These are phyloP conservation scores for Conidiobolus incongruus DNA, from an alignment of 371 early-diverging fungal species.

Conservation along the genomic window DNA sequence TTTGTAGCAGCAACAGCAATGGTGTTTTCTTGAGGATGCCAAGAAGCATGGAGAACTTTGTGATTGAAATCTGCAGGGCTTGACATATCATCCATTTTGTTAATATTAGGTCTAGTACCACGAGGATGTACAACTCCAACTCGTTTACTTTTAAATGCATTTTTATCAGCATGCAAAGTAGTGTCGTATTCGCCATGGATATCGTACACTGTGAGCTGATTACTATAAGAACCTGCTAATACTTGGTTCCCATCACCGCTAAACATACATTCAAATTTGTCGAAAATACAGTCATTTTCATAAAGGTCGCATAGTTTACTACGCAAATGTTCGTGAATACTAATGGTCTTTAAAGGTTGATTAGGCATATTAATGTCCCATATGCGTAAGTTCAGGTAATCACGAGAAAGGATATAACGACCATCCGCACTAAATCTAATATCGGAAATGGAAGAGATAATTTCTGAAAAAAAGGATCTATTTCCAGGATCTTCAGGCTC, in stretches of 20 bases:
- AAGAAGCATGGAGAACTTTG: slow-evolving; percentile 92
- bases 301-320: slow-evolving; percentile 90
- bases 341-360: slow-evolving; percentile 80
- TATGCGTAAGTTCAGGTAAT: slow-evolving; percentile 86
- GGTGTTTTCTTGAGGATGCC: slow-evolving; percentile 93
- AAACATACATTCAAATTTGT: slow-evolving; percentile 95
- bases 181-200: slow-evolving; percentile 31
- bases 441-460: slow-evolving; percentile 92
- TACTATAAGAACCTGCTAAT: slow-evolving; percentile 93
- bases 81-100: slow-evolving; percentile 61
- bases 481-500: slow-evolving; percentile 80
- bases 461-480: slow-evolving; percentile 94
- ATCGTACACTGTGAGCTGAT: slow-evolving; percentile 85
- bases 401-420: slow-evolving; percentile 85
- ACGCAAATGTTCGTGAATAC: slow-evolving; percentile 82
- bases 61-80: slow-evolving; percentile 75
- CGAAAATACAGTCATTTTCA: slow-evolving; percentile 97
- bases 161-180: slow-evolving; percentile 90
- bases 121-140: slow-evolving; percentile 20
- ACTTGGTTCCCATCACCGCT: slow-evolving; percentile 75
- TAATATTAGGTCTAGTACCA: slow-evolving; percentile 24
- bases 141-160: slow-evolving; percentile 83
- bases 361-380: slow-evolving; percentile 97
- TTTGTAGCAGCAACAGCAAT: slow-evolving; percentile 94
- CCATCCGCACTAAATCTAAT: slow-evolving; percentile 90